A percentile compares a stretch with the other conserved stretches of the same genome.
These are phyloP conservation scores for Boletus tomentosulus DNA, from an alignment of 768 basidiomycete genomes.

Conservation along the genomic window DNA sequence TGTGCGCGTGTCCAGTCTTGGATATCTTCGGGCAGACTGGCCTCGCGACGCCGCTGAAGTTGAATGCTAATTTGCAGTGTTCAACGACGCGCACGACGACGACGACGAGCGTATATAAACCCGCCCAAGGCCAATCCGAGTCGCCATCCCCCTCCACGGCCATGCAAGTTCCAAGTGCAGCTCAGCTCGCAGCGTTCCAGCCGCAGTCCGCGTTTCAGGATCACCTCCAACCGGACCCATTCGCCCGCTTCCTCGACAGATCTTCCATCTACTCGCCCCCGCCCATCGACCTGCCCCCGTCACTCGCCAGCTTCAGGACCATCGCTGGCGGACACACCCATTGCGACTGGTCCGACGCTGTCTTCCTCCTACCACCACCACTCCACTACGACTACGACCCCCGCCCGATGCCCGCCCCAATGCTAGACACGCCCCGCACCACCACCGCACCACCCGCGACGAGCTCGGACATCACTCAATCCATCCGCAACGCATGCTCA, in stretches of 20 bases:
- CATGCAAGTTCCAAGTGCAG: conserved; percentile 11
- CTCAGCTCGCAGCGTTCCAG: conserved; percentile 14
- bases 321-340: conserved; percentile 17
- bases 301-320: conserved; percentile 18
- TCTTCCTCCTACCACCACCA: conserved; percentile 16
- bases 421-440: conserved; percentile 6
- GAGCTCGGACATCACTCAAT: conserved; percentile 28
- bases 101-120: conserved; percentile 18
- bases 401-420: conserved; percentile 6
- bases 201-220: conserved; percentile 6
- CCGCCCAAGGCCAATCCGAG: background rate
- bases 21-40: conserved; percentile 11
- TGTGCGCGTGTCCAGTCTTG: conserved; percentile 13
- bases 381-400: conserved; percentile 19
- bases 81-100: conserved; percentile 2
- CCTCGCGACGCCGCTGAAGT: conserved; percentile 20
- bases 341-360: conserved; percentile 25
- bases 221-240: conserved; percentile 14
- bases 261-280: conserved; percentile 24
- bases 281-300: conserved; percentile 19
- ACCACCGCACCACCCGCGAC: conserved; percentile 11
- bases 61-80: conserved; percentile 15
- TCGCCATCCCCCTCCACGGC: background rate
- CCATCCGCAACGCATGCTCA: conserved; percentile 31
- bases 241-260: conserved; percentile 29